Evolutionary conservation across 352 stramenopile species (phyloP), one percentile per base, ranked within the genome.

Genomic region (Blastocystis sp.): DNA sequence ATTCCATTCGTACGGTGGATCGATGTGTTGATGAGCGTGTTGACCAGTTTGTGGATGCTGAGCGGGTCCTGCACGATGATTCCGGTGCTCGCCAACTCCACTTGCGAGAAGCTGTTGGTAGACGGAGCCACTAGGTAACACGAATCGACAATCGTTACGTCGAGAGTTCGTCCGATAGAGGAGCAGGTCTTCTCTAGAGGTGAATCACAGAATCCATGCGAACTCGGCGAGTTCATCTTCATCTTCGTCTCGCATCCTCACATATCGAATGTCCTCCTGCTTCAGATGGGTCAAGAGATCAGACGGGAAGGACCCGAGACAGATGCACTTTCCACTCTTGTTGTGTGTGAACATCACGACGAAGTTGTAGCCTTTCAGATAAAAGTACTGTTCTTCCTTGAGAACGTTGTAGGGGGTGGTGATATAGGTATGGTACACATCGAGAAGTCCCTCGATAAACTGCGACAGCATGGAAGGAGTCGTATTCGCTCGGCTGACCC

Each of bases 11-110:
- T 21, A 81, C 69, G 34, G 42, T 81, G 46, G 27, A 81, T 81
- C n/a, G 69, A 81, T 9, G 61, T 63, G 36, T 81, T 81, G 46
- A 81, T 64, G 9, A 81, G 21, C n/a, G 54, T 63, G 36, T 81
- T 81, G 3, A 51, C 69, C 1, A 81, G 49, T 38, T 42, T 29
- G 29, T 81, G 69, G 18, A 81, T 27, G 42, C 69, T 81, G 18
- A 81, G 34, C 0, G 69, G 21, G 36, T 81, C 69, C 21, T 44
- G 42, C 4, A 81, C 42, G 24, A 81, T 38, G 18, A 81, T 32
- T 8, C 69, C 46, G 21, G 38, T 29, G n/a, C 42, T 81, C 4
- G 21, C 49, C 3, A 24, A 48, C 34, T 63, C 48, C 0, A 44
- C 4, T 27, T 61, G 46, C 0, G 42, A 63, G 46, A 42, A 63